Evolutionary conservation across 1,139 yeast species (phyloP).

Genomic region (Citeromyces hawaiiensis): DNA sequence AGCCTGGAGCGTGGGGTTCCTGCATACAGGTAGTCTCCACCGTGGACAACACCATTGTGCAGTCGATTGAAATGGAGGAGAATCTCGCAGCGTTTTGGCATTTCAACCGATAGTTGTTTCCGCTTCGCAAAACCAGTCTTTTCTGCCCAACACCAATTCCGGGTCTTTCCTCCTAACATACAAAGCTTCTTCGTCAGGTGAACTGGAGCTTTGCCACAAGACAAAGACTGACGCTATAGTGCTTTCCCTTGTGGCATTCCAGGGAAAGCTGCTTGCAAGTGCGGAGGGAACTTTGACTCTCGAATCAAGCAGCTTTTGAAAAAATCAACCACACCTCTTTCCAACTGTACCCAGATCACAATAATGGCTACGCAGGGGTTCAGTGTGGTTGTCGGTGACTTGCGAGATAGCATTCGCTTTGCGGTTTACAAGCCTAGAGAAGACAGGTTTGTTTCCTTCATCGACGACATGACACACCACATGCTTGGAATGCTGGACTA

Average conservation of each 20-base stretch:
- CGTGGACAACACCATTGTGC: slow-evolving; percentile 20
- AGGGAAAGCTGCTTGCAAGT: slow-evolving; percentile 53
- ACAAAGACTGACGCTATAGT: slow-evolving; percentile 44
- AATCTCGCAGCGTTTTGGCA: slow-evolving; percentile 29
- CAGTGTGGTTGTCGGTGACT: slow-evolving; percentile 59
- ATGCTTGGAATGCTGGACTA: slow-evolving; percentile 48
- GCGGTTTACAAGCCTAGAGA: slow-evolving; percentile 35
- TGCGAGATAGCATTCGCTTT: slow-evolving; percentile 46
- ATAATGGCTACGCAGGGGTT: slow-evolving; percentile 40
- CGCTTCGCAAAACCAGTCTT: slow-evolving; percentile 22
- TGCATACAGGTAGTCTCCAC: slow-evolving; percentile 39
- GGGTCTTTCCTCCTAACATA: slow-evolving; percentile 30
- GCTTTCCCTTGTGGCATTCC: slow-evolving; percentile 37
- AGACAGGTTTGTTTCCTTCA: slow-evolving; percentile 48
- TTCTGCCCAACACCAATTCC: slow-evolving; percentile 20
- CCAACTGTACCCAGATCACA: slow-evolving; percentile 28
- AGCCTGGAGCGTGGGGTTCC: slow-evolving; percentile 28
- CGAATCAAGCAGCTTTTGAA: slow-evolving; percentile 73
- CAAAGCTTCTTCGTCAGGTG: slow-evolving; percentile 17
- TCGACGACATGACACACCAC: slow-evolving; percentile 71
- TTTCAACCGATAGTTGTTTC: slow-evolving; percentile 34
- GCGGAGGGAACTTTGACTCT: slow-evolving; percentile 42
- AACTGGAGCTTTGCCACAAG: slow-evolving; percentile 40
- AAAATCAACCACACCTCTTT: slow-evolving; percentile 35
- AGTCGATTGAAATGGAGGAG: slow-evolving; percentile 25